Percentiles rank a stretch among this genome's conserved stretches.
phyloP scores from a whole-genome alignment of 192 early-diverging fungal genomes.

The Gigaspora rosea region DNA sequence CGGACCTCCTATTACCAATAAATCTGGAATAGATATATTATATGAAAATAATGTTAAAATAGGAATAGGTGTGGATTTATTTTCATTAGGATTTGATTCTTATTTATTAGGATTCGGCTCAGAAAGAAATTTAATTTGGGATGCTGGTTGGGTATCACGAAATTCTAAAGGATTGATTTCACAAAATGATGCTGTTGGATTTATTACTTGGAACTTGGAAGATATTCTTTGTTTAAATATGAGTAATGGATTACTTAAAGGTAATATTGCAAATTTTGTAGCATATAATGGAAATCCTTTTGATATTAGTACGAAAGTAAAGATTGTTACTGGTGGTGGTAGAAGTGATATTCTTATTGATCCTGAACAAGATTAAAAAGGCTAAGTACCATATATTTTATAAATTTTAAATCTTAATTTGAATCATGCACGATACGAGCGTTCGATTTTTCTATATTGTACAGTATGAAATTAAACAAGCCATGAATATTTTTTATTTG shows the following conservation, averaged over 20 bases:
- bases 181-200: constrained; percentile 66
- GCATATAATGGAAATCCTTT: constrained; percentile 67
- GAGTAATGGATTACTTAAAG: constrained; percentile 27
- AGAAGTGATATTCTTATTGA: constrained; percentile 19
- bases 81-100: too few species aligned
- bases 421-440: too few species aligned
- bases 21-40: constrained; percentile 56
- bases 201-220: constrained; percentile 71
- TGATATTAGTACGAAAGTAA: constrained; percentile 57
- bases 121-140: constrained; percentile 71
- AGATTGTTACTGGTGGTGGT: constrained; percentile 59
- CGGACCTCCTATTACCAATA: constrained; percentile 52
- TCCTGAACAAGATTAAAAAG: constrained; percentile 19
- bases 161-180: constrained; percentile 46
- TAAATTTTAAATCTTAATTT: too few species aligned
- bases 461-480: too few species aligned
- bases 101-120: constrained; percentile 41
- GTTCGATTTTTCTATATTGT: too few species aligned
- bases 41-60: constrained; percentile 63
- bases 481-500: too few species aligned
- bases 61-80: constrained; percentile 46
- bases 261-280: constrained; percentile 48
- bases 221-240: constrained; percentile 60
- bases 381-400: too few species aligned
- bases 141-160: constrained; percentile 67